These are phyloP conservation scores for Kwoniella shandongensis DNA, from an alignment of 768 basidiomycete genomes.

Conservation along the genomic window DNA sequence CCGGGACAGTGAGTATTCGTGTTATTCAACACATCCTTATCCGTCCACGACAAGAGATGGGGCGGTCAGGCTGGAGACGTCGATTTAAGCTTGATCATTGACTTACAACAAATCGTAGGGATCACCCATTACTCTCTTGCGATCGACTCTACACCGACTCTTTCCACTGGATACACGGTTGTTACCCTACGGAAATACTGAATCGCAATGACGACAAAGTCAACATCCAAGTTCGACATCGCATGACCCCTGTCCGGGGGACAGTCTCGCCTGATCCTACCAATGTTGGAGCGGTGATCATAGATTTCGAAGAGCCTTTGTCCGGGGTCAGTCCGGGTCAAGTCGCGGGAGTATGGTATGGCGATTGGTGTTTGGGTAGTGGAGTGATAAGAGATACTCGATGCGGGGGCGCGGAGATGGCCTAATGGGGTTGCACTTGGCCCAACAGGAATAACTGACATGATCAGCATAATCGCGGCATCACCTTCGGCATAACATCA, in stretches of 20 bases:
- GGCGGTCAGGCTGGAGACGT: too few species aligned
- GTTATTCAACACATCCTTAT: too few species aligned
- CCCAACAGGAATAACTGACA: too few species aligned
- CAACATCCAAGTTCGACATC: constrained; percentile 68
- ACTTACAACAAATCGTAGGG: constrained; percentile 54
- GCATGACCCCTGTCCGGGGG: constrained; percentile 62
- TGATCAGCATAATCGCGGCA: too few species aligned
- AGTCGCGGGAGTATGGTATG: constrained; percentile 70
- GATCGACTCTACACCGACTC: constrained; percentile 9
- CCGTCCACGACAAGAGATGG: too few species aligned
- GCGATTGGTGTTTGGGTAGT: constrained; percentile 78
- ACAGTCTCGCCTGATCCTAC: constrained; percentile 54
- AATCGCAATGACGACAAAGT: constrained; percentile 52
- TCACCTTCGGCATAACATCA: constrained; percentile 1
- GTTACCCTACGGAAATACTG: constrained; percentile 57
- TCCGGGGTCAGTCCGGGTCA: constrained; percentile 77
- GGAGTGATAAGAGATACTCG: constrained; percentile 61
- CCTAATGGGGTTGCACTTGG: not conserved
- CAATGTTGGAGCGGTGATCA: constrained; percentile 40
- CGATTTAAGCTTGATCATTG: too few species aligned
- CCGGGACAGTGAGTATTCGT: constrained; percentile 62
- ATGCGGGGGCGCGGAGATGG: not conserved
- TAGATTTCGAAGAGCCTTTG: constrained; percentile 64
- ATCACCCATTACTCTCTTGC: constrained; percentile 61
- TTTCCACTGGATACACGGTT: constrained; percentile 72